Percentiles rank a stretch among this genome's conserved stretches.
These are phyloP conservation scores for Spathaspora hagerdaliae DNA, from an alignment of 805 yeast genomes.

Conservation along the genomic window DNA sequence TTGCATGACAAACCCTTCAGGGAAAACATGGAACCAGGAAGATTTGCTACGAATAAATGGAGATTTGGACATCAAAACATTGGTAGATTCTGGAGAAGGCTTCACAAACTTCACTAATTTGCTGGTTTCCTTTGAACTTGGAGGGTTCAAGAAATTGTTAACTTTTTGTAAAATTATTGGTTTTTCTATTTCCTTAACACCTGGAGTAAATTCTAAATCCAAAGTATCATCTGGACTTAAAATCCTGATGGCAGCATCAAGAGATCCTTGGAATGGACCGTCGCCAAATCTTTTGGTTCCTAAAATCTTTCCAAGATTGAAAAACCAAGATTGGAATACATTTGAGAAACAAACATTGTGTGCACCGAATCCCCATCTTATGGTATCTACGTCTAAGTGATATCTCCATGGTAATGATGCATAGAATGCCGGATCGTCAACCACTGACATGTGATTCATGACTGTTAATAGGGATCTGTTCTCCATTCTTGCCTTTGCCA, in stretches of 20 bases:
- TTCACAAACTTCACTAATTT: conserved; percentile 17
- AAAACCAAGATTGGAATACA: conserved; percentile 51
- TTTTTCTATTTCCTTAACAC: conserved; percentile 22
- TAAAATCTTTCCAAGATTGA: conserved; percentile 84
- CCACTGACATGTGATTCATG: conserved; percentile 90
- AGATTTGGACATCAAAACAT: conserved; percentile 28
- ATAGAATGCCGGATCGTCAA: conserved; percentile 91
- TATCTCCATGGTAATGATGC: conserved; percentile 76
- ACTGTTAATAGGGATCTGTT: conserved; percentile 76
- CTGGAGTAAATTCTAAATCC: conserved; percentile 39
- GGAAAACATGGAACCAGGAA: conserved; percentile 91
- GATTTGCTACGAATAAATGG: conserved; percentile 64
- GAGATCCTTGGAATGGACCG: conserved; percentile 88
- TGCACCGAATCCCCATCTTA: conserved; percentile 96
- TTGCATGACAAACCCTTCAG: conserved; percentile 93
- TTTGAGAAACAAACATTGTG: conserved; percentile 80
- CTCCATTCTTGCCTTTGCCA: conserved; percentile 59
- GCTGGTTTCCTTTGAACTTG: conserved; percentile 2
- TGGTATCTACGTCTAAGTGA: conserved; percentile 56
- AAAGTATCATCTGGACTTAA: conserved; percentile 74
- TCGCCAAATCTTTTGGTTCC: conserved; percentile 84
- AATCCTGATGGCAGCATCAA: conserved; percentile 81
- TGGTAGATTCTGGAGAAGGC: conserved; percentile 28
- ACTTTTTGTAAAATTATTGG: conserved; percentile 40
- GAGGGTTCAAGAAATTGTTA: conserved; percentile 11